Conservation (phyloP, 352 stramenopile species). For the Phytophthora sansomeana region DNA sequence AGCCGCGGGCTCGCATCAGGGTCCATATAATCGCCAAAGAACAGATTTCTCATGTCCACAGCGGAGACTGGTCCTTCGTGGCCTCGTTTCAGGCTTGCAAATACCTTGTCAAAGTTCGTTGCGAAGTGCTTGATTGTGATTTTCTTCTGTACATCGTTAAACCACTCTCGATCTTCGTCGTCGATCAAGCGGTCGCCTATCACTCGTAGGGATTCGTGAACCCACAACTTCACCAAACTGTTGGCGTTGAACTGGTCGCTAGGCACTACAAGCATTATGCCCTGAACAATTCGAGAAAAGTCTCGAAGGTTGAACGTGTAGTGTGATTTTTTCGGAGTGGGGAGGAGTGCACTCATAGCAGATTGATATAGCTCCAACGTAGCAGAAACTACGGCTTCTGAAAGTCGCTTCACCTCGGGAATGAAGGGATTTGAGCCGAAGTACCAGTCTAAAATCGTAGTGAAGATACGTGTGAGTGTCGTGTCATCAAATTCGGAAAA, state of each 20-base stretch:
- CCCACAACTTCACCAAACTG: slow-evolving; percentile 92
- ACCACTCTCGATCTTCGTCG: slow-evolving; percentile 93
- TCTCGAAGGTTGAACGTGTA: slow-evolving; percentile 97
- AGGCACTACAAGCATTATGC: slow-evolving; percentile 91
- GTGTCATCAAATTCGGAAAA: slow-evolving; percentile 95
- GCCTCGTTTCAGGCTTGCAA: slow-evolving; percentile 79
- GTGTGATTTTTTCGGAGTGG: slow-evolving; percentile 95
- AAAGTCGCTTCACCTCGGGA: slow-evolving; percentile 74
- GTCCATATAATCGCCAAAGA: slow-evolving; percentile 94
- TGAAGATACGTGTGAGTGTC: slow-evolving; percentile 94
- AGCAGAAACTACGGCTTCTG: slow-evolving; percentile 84
- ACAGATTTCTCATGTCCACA: slow-evolving; percentile 90
- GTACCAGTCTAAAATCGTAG: slow-evolving; percentile 91
- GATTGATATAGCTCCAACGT: slow-evolving; percentile 93
- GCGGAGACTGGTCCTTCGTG: slow-evolving; percentile 77
- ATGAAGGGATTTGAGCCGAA: slow-evolving; percentile 75
- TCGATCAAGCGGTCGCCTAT: slow-evolving; percentile 96
- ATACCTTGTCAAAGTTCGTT: slow-evolving; percentile 90
- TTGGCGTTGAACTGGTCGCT: slow-evolving; percentile 86
- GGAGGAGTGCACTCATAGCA: slow-evolving; percentile 86
- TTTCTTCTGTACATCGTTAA: slow-evolving; percentile 89
- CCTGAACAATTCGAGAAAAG: slow-evolving; percentile 94
- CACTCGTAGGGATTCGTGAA: slow-evolving; percentile 94
- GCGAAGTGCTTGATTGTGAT: slow-evolving; percentile 91
- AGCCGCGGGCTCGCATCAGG: slow-evolving; percentile 76